Evolutionary conservation across 1,284 basidiomycete genomes (phyloP).

Genomic region (Testicularia cyperi): DNA sequence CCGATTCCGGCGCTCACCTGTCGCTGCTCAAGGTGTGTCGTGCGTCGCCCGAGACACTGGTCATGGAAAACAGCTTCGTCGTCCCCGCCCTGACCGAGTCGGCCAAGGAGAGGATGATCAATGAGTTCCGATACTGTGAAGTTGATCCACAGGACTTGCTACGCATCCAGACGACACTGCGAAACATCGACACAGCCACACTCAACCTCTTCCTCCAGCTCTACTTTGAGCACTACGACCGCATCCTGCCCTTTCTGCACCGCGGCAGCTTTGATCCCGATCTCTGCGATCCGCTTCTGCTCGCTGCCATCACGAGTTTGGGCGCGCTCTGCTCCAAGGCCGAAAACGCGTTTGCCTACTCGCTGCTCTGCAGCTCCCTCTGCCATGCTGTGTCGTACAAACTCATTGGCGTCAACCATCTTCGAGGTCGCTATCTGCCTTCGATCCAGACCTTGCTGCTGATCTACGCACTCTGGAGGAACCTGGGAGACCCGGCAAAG

Average conservation of each 20-base stretch:
- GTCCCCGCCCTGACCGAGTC: background rate
- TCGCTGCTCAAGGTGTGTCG: background rate
- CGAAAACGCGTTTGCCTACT: constrained; percentile 1
- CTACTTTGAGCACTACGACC: constrained; percentile 10
- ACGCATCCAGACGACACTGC: constrained; percentile 1
- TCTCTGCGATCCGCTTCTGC: constrained; percentile 4
- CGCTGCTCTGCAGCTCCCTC: constrained; percentile 1
- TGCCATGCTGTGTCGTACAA: constrained; percentile 2
- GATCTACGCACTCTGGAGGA: constrained; percentile 1
- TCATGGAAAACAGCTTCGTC: constrained; percentile 1
- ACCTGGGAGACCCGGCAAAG: constrained; percentile 1
- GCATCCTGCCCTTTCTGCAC: constrained; percentile 8
- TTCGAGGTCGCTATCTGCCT: constrained; percentile 1
- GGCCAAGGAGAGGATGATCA: constrained; percentile 3
- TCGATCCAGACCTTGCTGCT: constrained; percentile 3
- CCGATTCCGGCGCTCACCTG: background rate
- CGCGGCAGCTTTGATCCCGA: constrained; percentile 6
- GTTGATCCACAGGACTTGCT: constrained; percentile 3
- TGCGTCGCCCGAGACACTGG: background rate
- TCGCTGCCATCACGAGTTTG: constrained; percentile 2
- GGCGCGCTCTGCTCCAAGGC: constrained; percentile 1
- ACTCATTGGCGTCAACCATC: constrained; percentile 2
- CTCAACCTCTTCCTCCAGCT: constrained; percentile 10
- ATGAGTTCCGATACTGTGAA: constrained; percentile 2
- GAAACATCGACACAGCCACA: background rate